Percentiles rank a stretch among this genome's conserved stretches.
Evolutionary conservation across 75 land plant genomes (phyloP).

Genomic region (Pseudotsuga menziesii): DNA sequence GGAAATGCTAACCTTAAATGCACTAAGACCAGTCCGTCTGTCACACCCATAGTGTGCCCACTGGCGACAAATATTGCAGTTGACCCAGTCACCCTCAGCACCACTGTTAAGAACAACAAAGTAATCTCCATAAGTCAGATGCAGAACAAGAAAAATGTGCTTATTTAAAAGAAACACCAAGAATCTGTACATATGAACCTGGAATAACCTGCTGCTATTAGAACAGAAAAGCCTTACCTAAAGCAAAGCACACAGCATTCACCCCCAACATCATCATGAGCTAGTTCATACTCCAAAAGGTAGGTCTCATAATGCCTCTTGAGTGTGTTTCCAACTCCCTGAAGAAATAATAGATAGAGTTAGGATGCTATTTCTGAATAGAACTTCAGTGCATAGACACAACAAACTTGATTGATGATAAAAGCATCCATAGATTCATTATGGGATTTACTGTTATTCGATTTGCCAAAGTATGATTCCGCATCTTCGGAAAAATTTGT

Average conservation of each 20-base stretch:
- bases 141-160: neutral
- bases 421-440: constrained; percentile 17
- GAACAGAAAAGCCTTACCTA: constrained; percentile 47
- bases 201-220: neutral
- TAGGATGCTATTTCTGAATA: neutral
- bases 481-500: constrained; percentile 98
- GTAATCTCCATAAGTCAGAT: neutral
- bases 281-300: constrained; percentile 94
- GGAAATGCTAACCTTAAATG: constrained; percentile 74
- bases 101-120: constrained; percentile 53
- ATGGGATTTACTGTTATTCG: constrained; percentile 80
- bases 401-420: neutral
- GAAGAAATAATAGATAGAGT: constrained; percentile 4
- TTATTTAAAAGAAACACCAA: neutral
- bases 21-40: constrained; percentile 81
- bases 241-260: constrained; percentile 97
- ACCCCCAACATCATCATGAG: constrained; percentile 99
- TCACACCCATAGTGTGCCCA: constrained; percentile 99
- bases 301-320: constrained; percentile 98
- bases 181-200: neutral
- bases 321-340: constrained; percentile 99
- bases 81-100: constrained; percentile 98
- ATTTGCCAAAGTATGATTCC: constrained; percentile 87
- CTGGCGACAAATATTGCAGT: constrained; percentile 95
- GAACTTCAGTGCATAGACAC: neutral